phyloP scores from a whole-genome alignment of 1,284 basidiomycete genomes.

The Vanrija sp. region DNA sequence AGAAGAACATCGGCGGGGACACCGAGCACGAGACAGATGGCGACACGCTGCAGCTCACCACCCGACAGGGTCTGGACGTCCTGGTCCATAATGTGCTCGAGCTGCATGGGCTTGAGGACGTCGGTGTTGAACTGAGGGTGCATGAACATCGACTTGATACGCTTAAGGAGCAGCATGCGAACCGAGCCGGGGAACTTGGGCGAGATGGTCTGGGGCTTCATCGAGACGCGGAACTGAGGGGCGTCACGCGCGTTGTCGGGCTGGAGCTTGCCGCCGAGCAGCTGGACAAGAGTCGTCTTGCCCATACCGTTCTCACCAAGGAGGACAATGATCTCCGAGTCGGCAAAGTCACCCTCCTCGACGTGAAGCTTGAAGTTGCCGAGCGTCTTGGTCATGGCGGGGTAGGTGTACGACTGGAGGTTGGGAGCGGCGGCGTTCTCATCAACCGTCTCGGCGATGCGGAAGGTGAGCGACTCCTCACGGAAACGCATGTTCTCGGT shows the following conservation, averaged over 20 bases:
- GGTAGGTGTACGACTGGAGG: conserved; percentile 81
- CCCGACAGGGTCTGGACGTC: conserved; percentile 93
- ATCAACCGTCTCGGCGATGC: conserved; percentile 90
- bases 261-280: conserved; percentile 77
- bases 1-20: conserved; percentile 66
- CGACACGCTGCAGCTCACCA: conserved; percentile 93
- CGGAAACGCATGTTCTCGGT: conserved; percentile 98
- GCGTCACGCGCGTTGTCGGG: conserved; percentile 80
- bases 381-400: conserved; percentile 90
- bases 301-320: conserved; percentile 96
- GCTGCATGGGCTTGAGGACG: conserved; percentile 87
- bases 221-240: conserved; percentile 69
- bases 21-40: conserved; percentile 84
- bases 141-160: conserved; percentile 91
- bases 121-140: conserved; percentile 96
- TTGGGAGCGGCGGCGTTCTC: conserved; percentile 73
- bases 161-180: conserved; percentile 84
- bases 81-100: conserved; percentile 91
- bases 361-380: conserved; percentile 91
- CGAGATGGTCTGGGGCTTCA: conserved; percentile 86
- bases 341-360: conserved; percentile 79
- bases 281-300: conserved; percentile 92
- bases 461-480: conserved; percentile 88
- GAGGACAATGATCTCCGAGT: conserved; percentile 97
- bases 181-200: conserved; percentile 93